Conservation (phyloP, 148 eudicot species). For the Fallopia convolvulus region DNA sequence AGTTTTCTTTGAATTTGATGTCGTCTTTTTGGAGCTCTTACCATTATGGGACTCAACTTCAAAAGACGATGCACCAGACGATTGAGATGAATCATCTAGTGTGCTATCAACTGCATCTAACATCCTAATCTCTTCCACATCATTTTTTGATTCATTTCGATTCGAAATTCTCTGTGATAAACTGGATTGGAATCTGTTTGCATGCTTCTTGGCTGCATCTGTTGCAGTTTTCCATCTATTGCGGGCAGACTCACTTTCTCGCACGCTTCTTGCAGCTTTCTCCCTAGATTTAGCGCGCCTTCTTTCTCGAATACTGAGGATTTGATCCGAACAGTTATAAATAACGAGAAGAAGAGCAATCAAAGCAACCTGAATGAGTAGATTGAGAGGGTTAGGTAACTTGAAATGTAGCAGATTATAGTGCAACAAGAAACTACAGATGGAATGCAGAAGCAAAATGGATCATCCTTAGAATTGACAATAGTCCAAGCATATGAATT, state of each 20-base stretch:
- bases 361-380: conserved; percentile 54
- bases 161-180: conserved; percentile 57
- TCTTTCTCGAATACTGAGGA: conserved; percentile 59
- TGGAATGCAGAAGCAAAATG: background rate
- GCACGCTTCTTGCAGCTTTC: conserved; percentile 64
- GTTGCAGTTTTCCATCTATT: conserved; percentile 65
- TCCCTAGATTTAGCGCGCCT: conserved; percentile 78
- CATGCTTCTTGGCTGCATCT: conserved; percentile 66
- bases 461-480: background rate
- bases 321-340: conserved; percentile 84
- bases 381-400: background rate
- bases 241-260: conserved; percentile 48
- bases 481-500: background rate
- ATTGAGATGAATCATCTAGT: conserved; percentile 17
- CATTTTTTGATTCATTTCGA: too few species aligned
- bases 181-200: conserved; percentile 35
- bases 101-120: conserved; percentile 22
- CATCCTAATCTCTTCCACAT: conserved; percentile 23
- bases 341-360: conserved; percentile 67
- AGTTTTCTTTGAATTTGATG: too few species aligned
- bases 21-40: conserved; percentile 19
- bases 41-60: conserved; percentile 25
- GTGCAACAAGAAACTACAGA: too few species aligned
- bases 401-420: background rate
- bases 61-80: conserved; percentile 17